Conservation (phyloP, 1,284 basidiomycete species). For the Neonothopanus nambi region DNA sequence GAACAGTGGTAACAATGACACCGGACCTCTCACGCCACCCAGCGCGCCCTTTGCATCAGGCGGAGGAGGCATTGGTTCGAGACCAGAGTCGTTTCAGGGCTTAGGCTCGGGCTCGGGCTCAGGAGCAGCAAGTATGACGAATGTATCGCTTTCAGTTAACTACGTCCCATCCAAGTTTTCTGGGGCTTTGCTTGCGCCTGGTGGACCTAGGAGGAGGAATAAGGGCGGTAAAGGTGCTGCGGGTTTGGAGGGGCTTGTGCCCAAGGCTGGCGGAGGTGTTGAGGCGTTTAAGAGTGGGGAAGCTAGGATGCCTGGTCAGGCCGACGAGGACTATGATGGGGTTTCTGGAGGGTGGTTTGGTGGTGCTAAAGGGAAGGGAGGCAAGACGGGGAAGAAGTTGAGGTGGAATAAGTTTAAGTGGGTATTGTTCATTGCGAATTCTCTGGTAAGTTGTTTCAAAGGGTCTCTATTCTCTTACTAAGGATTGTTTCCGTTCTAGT, state of each 20-base stretch:
- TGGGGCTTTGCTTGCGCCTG: conserved; percentile 34
- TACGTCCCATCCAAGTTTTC: conserved; percentile 71
- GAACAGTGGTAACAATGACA: too few relatives aligned
- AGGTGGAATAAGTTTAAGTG: conserved; percentile 75
- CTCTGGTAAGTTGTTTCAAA: conserved; percentile 42
- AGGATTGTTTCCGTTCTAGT: conserved; percentile 30
- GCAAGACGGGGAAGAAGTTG: conserved; percentile 39
- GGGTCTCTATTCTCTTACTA: conserved; percentile 4
- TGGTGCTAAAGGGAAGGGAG: conserved; percentile 25
- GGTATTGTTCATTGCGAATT: conserved; percentile 58
- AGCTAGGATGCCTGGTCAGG: conserved; percentile 50
- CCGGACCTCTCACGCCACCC: too few relatives aligned
- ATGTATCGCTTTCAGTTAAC: conserved; percentile 52
- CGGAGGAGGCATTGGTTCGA: neutral
- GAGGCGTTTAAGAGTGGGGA: conserved; percentile 59
- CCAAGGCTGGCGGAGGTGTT: conserved; percentile 61
- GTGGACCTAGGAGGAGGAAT: conserved; percentile 41
- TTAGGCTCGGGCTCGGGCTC: neutral
- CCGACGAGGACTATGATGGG: conserved; percentile 11
- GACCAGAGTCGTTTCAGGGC: conserved; percentile 3
- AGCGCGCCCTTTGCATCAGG: too few relatives aligned
- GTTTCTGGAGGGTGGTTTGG: conserved; percentile 31
- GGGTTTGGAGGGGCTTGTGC: conserved; percentile 20
- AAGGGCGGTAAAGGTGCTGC: conserved; percentile 29
- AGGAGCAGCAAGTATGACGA: conserved; percentile 24